Percentiles rank a stretch among this genome's conserved stretches.
Conservation (phyloP, 1,284 basidiomycete genomes). For the Irpex rosettiformis region DNA sequence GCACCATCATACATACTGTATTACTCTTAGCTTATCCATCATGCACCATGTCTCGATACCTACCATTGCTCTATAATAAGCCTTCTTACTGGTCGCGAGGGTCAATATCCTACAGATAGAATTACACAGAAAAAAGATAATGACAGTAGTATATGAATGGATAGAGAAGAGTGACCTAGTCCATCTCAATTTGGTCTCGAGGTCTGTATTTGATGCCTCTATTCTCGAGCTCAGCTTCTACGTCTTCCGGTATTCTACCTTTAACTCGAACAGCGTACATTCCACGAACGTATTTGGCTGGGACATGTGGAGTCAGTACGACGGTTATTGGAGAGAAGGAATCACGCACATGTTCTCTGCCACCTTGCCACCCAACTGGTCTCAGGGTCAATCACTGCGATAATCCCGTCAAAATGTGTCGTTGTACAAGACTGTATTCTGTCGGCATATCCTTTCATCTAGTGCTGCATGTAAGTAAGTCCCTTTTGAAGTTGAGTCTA, state of each 20-base stretch:
- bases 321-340: background rate
- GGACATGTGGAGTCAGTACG: background rate
- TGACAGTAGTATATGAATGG: background rate
- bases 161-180: conserved; percentile 4
- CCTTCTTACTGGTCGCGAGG: too few relatives aligned
- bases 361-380: conserved; percentile 94
- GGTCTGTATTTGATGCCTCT: conserved; percentile 80
- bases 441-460: conserved; percentile 90
- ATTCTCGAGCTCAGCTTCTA: conserved; percentile 73
- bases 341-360: conserved; percentile 82
- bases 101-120: too few relatives aligned
- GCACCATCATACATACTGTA: too few relatives aligned
- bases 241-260: conserved; percentile 82
- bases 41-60: too few relatives aligned
- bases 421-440: conserved; percentile 88
- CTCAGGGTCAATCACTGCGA: conserved; percentile 86
- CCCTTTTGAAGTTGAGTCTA: background rate
- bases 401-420: conserved; percentile 91
- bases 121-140: background rate
- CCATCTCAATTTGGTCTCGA: conserved; percentile 64
- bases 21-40: too few relatives aligned
- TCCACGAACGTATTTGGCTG: conserved; percentile 83
- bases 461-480: conserved; percentile 3
- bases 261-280: conserved; percentile 89
- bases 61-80: too few relatives aligned